Conservation (phyloP, 805 yeast genomes). For the Pichia paraexigua region DNA sequence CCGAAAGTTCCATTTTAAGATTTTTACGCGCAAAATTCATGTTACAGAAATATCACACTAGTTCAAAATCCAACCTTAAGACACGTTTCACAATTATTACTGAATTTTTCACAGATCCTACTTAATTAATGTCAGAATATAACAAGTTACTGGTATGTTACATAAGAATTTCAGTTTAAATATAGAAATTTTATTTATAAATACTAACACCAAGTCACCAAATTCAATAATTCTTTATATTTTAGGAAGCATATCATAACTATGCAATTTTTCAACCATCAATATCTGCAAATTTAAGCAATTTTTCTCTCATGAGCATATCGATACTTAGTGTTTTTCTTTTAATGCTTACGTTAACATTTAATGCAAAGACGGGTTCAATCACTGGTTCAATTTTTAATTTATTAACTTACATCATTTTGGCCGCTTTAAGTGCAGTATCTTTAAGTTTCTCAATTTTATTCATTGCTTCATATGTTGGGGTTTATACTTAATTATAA, state of each 20-base stretch:
- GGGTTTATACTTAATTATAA: conserved; percentile 22
- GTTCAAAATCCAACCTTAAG: neutral
- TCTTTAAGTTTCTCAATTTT: conserved; percentile 24
- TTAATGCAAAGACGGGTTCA: conserved; percentile 4
- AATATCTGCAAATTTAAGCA: neutral
- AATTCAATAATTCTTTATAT: neutral
- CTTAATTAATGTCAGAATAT: conserved; percentile 1
- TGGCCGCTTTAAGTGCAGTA: conserved; percentile 18
- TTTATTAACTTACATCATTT: conserved; percentile 9
- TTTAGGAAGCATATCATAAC: neutral
- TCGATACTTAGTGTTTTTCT: neutral
- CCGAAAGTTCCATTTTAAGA: neutral
- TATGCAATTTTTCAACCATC: neutral
- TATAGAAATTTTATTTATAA: too few species aligned
- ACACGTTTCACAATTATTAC: neutral
- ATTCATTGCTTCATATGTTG: conserved; percentile 25
- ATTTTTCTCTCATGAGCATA: neutral
- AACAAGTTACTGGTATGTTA: conserved; percentile 4
- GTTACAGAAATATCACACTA: neutral
- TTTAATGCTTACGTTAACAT: conserved; percentile 4
- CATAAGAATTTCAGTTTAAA: too few species aligned
- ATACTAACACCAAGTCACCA: neutral
- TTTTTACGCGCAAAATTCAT: neutral
- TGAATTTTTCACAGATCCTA: neutral
- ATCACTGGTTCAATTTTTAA: neutral